A percentile compares a stretch with the other conserved stretches of the same genome.
These are phyloP conservation scores for Fusarium sp. DNA, from an alignment of 2,329 filamentous ascomycete species.

Conservation along the genomic window DNA sequence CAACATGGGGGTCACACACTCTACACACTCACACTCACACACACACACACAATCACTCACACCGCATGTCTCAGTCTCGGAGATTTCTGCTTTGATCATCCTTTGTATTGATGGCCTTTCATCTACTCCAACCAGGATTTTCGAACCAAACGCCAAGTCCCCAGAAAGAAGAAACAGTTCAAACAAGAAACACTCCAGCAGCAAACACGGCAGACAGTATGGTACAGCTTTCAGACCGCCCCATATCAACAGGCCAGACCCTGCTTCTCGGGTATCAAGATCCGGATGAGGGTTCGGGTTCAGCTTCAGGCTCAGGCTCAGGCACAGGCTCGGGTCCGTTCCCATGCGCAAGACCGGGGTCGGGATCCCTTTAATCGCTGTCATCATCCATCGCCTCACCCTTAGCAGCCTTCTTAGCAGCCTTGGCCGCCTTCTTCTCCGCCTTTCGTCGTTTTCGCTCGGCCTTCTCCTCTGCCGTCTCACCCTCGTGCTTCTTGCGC, in stretches of 20 bases:
- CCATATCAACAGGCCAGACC: conserved; percentile 39
- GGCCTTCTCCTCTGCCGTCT: conserved; percentile 73
- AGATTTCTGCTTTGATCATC: conserved; percentile 35
- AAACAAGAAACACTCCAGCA: conserved; percentile 38
- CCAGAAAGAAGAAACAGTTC: conserved; percentile 30
- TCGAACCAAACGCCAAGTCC: conserved; percentile 44
- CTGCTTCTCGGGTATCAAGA: conserved; percentile 37
- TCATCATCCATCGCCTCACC: conserved; percentile 61
- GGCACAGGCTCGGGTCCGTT: conserved; percentile 9
- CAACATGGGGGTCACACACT: conserved; percentile 1
- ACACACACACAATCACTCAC: neutral
- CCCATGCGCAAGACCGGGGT: conserved; percentile 12
- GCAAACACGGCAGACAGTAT: conserved; percentile 39
- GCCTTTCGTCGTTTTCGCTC: conserved; percentile 67
- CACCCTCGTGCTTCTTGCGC: conserved; percentile 83
- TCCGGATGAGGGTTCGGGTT: conserved; percentile 18
- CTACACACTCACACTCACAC: conserved; percentile 4
- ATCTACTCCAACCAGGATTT: conserved; percentile 46
- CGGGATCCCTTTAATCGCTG: conserved; percentile 54
- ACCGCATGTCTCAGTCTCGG: neutral
- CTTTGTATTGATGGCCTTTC: conserved; percentile 44
- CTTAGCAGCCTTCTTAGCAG: conserved; percentile 62
- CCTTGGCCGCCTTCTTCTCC: conserved; percentile 66
- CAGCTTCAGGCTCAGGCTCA: conserved; percentile 18
- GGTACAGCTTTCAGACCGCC: conserved; percentile 43